Evolutionary conservation across 2,329 filamentous ascomycete genomes (phyloP), one percentile per base, ranked within the genome.

Genomic region (Geosmithia putterillii): DNA sequence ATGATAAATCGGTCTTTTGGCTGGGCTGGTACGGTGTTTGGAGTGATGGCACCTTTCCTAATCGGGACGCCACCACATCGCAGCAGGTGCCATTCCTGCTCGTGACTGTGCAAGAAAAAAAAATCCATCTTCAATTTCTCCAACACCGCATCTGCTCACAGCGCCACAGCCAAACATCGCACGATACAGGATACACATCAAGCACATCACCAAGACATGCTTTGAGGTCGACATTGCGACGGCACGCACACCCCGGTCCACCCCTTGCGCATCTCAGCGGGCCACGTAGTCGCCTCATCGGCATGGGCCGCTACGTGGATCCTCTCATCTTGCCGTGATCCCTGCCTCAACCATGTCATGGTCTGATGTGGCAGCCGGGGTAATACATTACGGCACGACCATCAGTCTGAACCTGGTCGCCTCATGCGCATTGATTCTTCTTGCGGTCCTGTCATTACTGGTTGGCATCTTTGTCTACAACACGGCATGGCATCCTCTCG

Each of bases 401-500:
- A 32, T 32, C 28, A 32, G 28, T 12, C 28, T 6, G 10, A 14
- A 32, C 15, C 4, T 12, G 10, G 28, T 32, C 15, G 15, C 15
- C 15, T 4, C 15, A 12, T 32, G 28, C 28, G 10, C 10, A 4
- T 4, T 12, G 3, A 12, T 32, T 4, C 10, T 32, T 6, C 10
- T 32, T 32, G 4, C 15, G 28, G 28, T 12, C 28, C 28, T 32
- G 28, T 6, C 18, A 39, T 9, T 22, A 6, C 20, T 39, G 6
- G 3, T 21, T 18, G 19, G 12, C 10, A 9, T 14, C 18, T 22
- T 19, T 12, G 35, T 56, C 7, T 70, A 72, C 45, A 57, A 70
- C 3, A 48, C 71, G 1, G 53, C 52, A 28, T 46, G 72, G 2
- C 70, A 73, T 38, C 64, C 67, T 0, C 54, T 75, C 0, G 54